These are phyloP conservation scores for Dichotomopilus funicola DNA, from an alignment of 2,329 filamentous ascomycete species.

Conservation along the genomic window DNA sequence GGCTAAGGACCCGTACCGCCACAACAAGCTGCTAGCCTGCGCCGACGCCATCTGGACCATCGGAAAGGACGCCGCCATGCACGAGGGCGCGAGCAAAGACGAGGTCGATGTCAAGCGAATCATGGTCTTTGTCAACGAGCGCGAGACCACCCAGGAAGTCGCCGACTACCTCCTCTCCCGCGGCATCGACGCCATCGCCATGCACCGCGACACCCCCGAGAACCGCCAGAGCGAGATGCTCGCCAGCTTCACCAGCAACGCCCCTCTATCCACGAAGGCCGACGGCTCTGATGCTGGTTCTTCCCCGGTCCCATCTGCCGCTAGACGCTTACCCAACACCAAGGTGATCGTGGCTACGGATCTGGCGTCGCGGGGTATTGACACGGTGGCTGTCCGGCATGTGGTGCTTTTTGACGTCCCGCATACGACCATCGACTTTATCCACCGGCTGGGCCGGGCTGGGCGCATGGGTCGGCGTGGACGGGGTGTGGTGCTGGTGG, in stretches of 20 bases:
- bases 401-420: constrained; percentile 97
- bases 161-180: constrained; percentile 73
- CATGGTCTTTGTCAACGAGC: constrained; percentile 94
- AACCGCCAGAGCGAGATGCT: constrained; percentile 72
- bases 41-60: constrained; percentile 94
- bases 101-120: constrained; percentile 70
- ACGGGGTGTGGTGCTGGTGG: constrained; percentile 82
- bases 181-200: constrained; percentile 78
- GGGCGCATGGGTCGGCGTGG: constrained; percentile 90
- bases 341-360: constrained; percentile 95
- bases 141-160: constrained; percentile 77
- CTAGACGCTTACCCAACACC: constrained; percentile 57
- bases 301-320: neutral
- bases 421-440: constrained; percentile 95
- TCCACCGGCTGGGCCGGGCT: constrained; percentile 86
- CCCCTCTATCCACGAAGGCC: constrained; percentile 30
- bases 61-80: constrained; percentile 62
- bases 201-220: constrained; percentile 78
- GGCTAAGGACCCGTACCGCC: constrained; percentile 83
- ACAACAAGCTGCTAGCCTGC: constrained; percentile 88
- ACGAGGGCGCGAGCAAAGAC: constrained; percentile 50
- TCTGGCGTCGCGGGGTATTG: constrained; percentile 84
- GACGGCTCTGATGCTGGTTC: constrained; percentile 1
- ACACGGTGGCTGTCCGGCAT: constrained; percentile 83
- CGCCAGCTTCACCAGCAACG: constrained; percentile 59